Conservation (phyloP, 192 early-diverging fungal genomes). For the Coemansia sp. region DNA sequence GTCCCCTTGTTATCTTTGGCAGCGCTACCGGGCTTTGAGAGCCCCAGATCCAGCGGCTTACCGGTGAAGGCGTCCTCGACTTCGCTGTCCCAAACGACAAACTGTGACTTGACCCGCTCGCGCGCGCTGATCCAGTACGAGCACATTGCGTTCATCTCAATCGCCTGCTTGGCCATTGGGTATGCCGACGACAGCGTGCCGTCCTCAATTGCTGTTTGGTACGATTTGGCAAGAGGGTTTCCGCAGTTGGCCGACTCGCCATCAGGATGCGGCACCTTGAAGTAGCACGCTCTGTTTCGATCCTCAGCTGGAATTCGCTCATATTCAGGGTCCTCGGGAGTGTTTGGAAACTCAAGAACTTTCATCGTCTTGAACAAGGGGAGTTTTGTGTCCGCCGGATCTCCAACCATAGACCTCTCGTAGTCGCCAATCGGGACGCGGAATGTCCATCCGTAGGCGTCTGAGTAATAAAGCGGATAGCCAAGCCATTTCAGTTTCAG, state of each 20-base stretch:
- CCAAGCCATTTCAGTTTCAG: slow-evolving; percentile 81
- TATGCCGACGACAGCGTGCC: slow-evolving; percentile 74
- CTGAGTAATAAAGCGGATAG: slow-evolving; percentile 74
- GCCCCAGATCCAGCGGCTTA: slow-evolving; percentile 26
- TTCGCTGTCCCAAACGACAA: slow-evolving; percentile 75
- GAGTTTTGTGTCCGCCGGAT: slow-evolving; percentile 9
- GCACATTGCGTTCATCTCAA: slow-evolving; percentile 74
- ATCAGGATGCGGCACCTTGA: slow-evolving; percentile 83
- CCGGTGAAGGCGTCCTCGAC: slow-evolving; percentile 44
- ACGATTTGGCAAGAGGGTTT: slow-evolving; percentile 85
- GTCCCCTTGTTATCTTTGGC: background rate
- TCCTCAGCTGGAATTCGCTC: slow-evolving; percentile 44
- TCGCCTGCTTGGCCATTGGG: slow-evolving; percentile 70
- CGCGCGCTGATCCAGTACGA: slow-evolving; percentile 90
- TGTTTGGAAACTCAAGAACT: slow-evolving; percentile 32
- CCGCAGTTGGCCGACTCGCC: slow-evolving; percentile 78
- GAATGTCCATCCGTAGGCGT: slow-evolving; percentile 79
- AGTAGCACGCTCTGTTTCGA: slow-evolving; percentile 48
- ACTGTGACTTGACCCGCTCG: slow-evolving; percentile 78
- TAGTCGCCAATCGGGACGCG: slow-evolving; percentile 59
- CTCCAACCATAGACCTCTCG: slow-evolving; percentile 16
- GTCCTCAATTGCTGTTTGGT: slow-evolving; percentile 75
- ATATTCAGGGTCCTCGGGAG: slow-evolving; percentile 53
- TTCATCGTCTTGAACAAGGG: slow-evolving; percentile 40
- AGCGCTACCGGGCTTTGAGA: slow-evolving; percentile 6